Evolutionary conservation across 2,329 filamentous ascomycete genomes (phyloP).

Genomic region (Fusarium fracticaudum): DNA sequence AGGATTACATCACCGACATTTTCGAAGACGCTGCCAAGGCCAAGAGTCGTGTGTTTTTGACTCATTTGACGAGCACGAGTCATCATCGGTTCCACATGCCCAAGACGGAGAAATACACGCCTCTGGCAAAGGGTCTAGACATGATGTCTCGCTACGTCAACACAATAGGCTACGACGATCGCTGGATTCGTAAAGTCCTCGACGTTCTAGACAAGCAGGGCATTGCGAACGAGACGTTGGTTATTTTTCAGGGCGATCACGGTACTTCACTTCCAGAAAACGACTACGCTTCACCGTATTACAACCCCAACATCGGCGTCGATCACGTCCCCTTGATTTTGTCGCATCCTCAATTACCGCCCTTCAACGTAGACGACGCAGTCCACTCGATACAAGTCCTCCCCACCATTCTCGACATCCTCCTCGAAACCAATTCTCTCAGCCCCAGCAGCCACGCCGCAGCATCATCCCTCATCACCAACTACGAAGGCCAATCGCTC

Average conservation of each 20-base stretch:
- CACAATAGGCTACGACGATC: constrained; percentile 46
- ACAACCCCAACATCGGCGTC: constrained; percentile 46
- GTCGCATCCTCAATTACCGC: constrained; percentile 45
- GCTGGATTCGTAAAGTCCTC: constrained; percentile 46
- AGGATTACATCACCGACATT: constrained; percentile 48
- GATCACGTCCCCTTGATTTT: constrained; percentile 46
- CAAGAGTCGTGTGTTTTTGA: constrained; percentile 47
- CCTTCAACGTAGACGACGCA: constrained; percentile 41
- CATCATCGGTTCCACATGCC: constrained; percentile 49
- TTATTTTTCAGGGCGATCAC: constrained; percentile 48
- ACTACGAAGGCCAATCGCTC: constrained; percentile 48
- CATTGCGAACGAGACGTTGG: constrained; percentile 47
- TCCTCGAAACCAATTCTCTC: constrained; percentile 45
- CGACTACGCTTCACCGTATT: constrained; percentile 44
- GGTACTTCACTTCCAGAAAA: constrained; percentile 48
- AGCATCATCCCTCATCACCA: constrained; percentile 39
- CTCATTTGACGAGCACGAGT: constrained; percentile 50
- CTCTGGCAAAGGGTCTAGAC: constrained; percentile 40
- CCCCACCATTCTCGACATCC: constrained; percentile 47
- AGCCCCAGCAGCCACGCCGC: constrained; percentile 28
- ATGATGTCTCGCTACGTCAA: constrained; percentile 48
- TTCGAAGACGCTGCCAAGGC: constrained; percentile 44
- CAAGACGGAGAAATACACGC: constrained; percentile 40
- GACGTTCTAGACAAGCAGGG: constrained; percentile 45
- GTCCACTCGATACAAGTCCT: constrained; percentile 47